phyloP scores from a whole-genome alignment of 257 asterid genomes.

The Handroanthus guayacan region DNA sequence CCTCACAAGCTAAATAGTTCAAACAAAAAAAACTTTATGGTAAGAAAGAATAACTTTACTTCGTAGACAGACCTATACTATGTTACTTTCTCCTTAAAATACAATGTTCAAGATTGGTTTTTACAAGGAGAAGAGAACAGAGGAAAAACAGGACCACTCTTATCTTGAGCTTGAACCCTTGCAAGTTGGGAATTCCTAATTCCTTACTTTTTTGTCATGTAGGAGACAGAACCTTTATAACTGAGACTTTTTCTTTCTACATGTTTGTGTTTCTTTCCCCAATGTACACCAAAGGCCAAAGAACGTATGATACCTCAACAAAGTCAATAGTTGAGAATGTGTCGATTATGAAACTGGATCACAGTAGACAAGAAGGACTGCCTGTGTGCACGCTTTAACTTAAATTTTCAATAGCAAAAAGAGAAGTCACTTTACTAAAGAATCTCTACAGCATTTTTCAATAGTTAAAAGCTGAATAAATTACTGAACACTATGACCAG shows the following conservation, averaged over 20 bases:
- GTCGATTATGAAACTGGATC: not conserved
- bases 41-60: not conserved
- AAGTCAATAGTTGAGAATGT: no score
- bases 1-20: not conserved
- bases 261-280: not conserved
- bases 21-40: not conserved
- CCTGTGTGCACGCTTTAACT: not conserved
- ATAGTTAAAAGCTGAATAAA: no score
- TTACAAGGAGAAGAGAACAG: not conserved
- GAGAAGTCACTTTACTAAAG: no score
- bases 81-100: no score
- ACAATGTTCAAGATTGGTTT: not conserved
- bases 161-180: not conserved
- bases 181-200: not conserved
- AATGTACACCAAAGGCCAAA: not conserved
- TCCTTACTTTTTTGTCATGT: conserved; percentile 6
- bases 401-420: no score
- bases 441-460: no score
- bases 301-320: no score
- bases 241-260: not conserved
- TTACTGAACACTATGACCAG: no score
- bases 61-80: no score
- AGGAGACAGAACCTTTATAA: not conserved
- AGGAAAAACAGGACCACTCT: not conserved
- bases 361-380: not conserved